phyloP scores from a whole-genome alignment of 1,284 basidiomycete species.

The Phlebopus sp. region DNA sequence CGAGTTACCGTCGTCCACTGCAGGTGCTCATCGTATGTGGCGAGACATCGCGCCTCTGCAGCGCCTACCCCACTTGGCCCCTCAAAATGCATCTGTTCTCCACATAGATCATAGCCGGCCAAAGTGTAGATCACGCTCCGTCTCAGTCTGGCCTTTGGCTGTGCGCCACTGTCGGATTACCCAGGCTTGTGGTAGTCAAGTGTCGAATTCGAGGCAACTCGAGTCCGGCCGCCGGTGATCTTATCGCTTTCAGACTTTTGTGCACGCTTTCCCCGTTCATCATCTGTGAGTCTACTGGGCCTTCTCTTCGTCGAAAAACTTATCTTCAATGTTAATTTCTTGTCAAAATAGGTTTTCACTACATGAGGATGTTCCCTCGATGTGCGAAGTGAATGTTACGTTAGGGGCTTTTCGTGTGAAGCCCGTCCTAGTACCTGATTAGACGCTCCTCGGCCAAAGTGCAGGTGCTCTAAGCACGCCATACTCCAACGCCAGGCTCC shows the following conservation, averaged over 20 bases:
- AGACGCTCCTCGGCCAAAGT: neutral
- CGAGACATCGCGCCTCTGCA: too few relatives aligned
- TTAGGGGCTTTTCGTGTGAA: slow-evolving; percentile 1
- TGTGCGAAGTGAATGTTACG: slow-evolving; percentile 2
- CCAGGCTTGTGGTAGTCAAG: neutral
- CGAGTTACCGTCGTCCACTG: too few relatives aligned
- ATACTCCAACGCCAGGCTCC: neutral
- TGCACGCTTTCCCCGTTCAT: neutral
- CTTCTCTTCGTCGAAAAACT: neutral
- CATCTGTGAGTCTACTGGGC: neutral
- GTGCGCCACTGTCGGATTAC: too few relatives aligned
- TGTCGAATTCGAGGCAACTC: neutral
- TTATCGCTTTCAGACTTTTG: slow-evolving; percentile 12
- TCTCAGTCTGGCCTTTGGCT: too few relatives aligned
- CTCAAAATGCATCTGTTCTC: too few relatives aligned
- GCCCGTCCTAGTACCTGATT: neutral
- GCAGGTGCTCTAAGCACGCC: neutral
- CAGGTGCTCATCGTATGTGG: too few relatives aligned
- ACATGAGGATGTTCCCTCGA: neutral
- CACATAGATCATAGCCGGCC: too few relatives aligned
- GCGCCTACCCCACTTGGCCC: too few relatives aligned
- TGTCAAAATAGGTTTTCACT: neutral
- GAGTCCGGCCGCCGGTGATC: slow-evolving; percentile 4
- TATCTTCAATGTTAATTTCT: slow-evolving; percentile 1
- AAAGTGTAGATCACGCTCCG: too few relatives aligned